Conservation (phyloP, 495 filamentous ascomycete species). For the Xanthoparmelia taractica region DNA sequence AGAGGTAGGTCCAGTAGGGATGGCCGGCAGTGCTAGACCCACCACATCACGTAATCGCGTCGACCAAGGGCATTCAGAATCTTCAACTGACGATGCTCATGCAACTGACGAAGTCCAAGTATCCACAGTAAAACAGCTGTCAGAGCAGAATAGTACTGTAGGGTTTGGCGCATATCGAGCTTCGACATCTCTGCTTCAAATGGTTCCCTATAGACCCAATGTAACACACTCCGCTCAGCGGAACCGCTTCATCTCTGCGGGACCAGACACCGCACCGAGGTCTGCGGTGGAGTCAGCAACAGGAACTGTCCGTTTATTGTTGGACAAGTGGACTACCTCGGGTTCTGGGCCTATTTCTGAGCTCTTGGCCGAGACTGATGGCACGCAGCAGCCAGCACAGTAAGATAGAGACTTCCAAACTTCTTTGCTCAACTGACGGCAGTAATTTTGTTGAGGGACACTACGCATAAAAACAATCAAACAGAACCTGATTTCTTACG, state of each 20-base stretch:
- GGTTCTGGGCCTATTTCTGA: background rate
- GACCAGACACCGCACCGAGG: no score
- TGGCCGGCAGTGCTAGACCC: background rate
- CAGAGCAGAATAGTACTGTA: background rate
- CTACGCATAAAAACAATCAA: no score
- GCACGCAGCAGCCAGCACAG: conserved; percentile 1
- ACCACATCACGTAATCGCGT: background rate
- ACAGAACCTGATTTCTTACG: no score
- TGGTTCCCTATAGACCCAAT: background rate
- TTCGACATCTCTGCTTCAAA: background rate
- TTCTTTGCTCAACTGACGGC: no score
- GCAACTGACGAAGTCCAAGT: background rate
- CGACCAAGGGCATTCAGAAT: background rate
- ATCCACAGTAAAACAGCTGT: background rate
- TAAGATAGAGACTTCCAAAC: no score
- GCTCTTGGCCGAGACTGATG: background rate
- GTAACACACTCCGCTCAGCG: no score
- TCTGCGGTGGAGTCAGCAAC: background rate
- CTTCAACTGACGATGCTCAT: background rate
- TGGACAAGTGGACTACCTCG: conserved; percentile 5
- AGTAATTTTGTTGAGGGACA: no score
- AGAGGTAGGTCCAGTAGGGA: background rate
- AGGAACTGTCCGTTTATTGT: conserved; percentile 1
- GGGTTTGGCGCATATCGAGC: background rate
- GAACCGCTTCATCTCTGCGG: background rate